These are phyloP conservation scores for Pseudogymnoascus sp. DNA, from an alignment of 2,329 filamentous ascomycete genomes.

Conservation along the genomic window DNA sequence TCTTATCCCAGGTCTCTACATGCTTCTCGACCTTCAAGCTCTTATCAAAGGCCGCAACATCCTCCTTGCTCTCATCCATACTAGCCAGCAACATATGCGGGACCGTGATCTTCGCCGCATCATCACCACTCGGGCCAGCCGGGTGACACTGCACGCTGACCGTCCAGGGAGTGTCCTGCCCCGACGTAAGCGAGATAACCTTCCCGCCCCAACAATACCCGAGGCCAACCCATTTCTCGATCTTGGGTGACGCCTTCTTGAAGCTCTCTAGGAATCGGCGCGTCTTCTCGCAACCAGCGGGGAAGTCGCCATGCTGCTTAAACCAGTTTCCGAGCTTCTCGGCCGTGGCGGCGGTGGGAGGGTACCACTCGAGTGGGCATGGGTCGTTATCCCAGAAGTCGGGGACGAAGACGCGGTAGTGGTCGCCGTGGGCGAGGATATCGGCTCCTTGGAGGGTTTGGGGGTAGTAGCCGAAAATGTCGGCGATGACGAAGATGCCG, in stretches of 20 bases:
- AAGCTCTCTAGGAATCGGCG: conserved; percentile 50
- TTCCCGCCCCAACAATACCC: conserved; percentile 32
- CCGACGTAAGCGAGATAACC: conserved; percentile 23
- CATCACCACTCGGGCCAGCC: conserved; percentile 24
- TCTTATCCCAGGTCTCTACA: conserved; percentile 43
- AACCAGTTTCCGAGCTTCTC: conserved; percentile 53
- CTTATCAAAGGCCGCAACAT: conserved; percentile 37
- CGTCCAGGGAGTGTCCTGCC: conserved; percentile 17
- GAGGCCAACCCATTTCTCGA: conserved; percentile 38
- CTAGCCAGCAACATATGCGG: conserved; percentile 46
- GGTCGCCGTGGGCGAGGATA: conserved; percentile 49
- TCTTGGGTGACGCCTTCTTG: conserved; percentile 43
- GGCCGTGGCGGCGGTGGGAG: conserved; percentile 58
- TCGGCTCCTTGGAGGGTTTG: conserved; percentile 66
- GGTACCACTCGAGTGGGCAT: conserved; percentile 47
- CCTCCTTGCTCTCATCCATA: conserved; percentile 39
- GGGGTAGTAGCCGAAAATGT: conserved; percentile 64
- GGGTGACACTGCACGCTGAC: conserved; percentile 25
- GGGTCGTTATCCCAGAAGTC: conserved; percentile 73
- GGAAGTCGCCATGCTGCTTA: conserved; percentile 23
- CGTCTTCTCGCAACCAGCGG: conserved; percentile 39
- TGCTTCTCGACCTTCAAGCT: conserved; percentile 37
- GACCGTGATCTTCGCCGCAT: conserved; percentile 38
- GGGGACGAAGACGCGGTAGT: conserved; percentile 80
- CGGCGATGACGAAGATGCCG: conserved; percentile 52